Evolutionary conservation across 352 stramenopile genomes (phyloP), one percentile per base, ranked within the genome.

Genomic region (Thalassiosira allenii): DNA sequence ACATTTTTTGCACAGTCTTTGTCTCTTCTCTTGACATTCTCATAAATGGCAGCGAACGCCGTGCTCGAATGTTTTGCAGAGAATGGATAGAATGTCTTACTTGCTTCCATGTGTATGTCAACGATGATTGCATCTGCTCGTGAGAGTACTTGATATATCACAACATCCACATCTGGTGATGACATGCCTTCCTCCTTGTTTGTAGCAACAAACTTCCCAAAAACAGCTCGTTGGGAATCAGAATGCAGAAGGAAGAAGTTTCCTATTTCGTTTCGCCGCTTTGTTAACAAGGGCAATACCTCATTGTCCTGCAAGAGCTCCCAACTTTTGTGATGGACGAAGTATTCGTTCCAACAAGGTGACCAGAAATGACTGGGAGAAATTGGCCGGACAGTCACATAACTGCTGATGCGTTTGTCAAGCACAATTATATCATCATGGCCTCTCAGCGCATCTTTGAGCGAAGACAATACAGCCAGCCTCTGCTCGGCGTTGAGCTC

Each of bases 1-100:
- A 94, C 20, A 62, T 90, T 90, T 78, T 72, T 75, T 41, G 81
- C 83, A 75, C 89, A 94, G 44, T 92, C 82, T 75, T 90, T 84
- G 56, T 94, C 89, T 56, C 80, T 81, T 43, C 43, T 67, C 57
- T 81, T 84, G 0, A 94, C 77, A 20, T 72, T 72, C 52, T 86
- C 53, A 58, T 78, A 87, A 40, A 89, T 79, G 22, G 37, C 43
- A 30, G 62, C 40, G 27, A 89, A 89, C 27, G 54, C 2, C 14
- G 33, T 72, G 22, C 34, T 64, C 56, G 41, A 67, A 61, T 71
- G 41, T 32, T 58, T 76, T 25, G 54, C 20, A 64, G 57, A 32
- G 20, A 82, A 88, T 9, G 75, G 81, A 67, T 70, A 52, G 67
- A 87, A 81, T 40, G 61, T 84, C 61, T 22, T 23, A 41, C 81